phyloP scores from a whole-genome alignment of 2,329 filamentous ascomycete species.

The Aspergillus ochraceus region DNA sequence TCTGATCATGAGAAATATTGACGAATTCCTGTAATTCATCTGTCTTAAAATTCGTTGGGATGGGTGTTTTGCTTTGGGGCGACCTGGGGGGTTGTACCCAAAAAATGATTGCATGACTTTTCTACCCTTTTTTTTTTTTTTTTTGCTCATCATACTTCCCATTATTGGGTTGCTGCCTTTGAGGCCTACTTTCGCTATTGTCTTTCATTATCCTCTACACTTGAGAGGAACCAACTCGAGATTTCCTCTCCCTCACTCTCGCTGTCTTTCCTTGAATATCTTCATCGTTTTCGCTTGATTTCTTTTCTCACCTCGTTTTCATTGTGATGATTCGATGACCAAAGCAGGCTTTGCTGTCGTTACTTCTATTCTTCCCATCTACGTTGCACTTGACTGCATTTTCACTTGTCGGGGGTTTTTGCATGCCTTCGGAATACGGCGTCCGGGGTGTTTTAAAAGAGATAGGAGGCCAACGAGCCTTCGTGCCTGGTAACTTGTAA shows the following conservation, averaged over 20 bases:
- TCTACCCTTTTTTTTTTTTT: conserved; percentile 9
- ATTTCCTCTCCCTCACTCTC: conserved; percentile 5
- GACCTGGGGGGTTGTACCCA: conserved; percentile 11
- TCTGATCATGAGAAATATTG: conserved; percentile 47
- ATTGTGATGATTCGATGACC: conserved; percentile 38
- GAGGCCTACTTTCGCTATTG: not conserved
- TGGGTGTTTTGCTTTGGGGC: conserved; percentile 2
- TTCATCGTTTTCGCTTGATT: conserved; percentile 14
- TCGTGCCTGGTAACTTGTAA: conserved; percentile 34
- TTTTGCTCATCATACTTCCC: not conserved
- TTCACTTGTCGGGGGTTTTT: conserved; percentile 10
- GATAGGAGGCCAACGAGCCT: conserved; percentile 18
- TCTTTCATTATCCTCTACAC: not conserved
- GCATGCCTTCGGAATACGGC: conserved; percentile 24
- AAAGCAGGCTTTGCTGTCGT: conserved; percentile 45
- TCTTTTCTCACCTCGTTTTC: conserved; percentile 14
- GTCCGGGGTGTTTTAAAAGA: conserved; percentile 31
- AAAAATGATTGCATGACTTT: conserved; percentile 33
- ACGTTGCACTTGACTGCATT: conserved; percentile 6
- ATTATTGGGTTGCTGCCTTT: not conserved
- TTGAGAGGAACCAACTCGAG: not conserved
- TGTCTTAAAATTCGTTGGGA: conserved; percentile 5
- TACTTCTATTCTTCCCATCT: conserved; percentile 17
- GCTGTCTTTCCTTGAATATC: not conserved
- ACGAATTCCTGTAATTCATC: conserved; percentile 43